phyloP scores from a whole-genome alignment of 805 yeast genomes.

The Millerozyma acaciae region DNA sequence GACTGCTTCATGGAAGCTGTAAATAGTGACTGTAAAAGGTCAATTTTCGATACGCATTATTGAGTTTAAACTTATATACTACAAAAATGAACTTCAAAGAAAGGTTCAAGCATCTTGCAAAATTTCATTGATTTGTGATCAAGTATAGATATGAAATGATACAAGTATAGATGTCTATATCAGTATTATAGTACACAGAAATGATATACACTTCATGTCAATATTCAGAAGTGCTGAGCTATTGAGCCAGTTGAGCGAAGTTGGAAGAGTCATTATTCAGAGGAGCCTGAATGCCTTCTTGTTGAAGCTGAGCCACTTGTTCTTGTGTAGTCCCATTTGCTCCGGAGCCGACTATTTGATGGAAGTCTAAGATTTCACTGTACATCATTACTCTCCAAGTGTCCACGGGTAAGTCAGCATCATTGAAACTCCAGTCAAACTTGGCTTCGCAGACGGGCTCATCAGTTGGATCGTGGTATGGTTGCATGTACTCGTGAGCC shows the following conservation, averaged over 20 bases:
- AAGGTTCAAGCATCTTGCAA: too few relatives aligned
- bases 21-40: too few relatives aligned
- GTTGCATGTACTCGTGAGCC: slow-evolving; percentile 85
- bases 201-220: too few relatives aligned
- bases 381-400: slow-evolving; percentile 99
- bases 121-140: too few relatives aligned
- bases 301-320: slow-evolving; percentile 21
- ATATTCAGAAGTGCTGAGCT: too few relatives aligned
- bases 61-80: too few relatives aligned
- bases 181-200: too few relatives aligned
- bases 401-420: slow-evolving; percentile 95
- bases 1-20: too few relatives aligned
- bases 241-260: slow-evolving; percentile 3
- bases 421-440: slow-evolving; percentile 98
- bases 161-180: too few relatives aligned
- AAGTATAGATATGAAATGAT: too few relatives aligned
- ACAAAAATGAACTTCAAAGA: too few relatives aligned
- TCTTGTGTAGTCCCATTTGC: slow-evolving; percentile 17
- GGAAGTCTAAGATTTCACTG: slow-evolving; percentile 93
- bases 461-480: slow-evolving; percentile 95
- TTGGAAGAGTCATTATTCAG: slow-evolving; percentile 5
- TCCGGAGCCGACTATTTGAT: slow-evolving; percentile 65
- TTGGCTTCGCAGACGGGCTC: slow-evolving; percentile 92
- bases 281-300: slow-evolving; percentile 27
- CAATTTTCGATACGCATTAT: too few relatives aligned